phyloP scores from a whole-genome alignment of 169 alveolate species.

The Plasmodium blacklocki region DNA sequence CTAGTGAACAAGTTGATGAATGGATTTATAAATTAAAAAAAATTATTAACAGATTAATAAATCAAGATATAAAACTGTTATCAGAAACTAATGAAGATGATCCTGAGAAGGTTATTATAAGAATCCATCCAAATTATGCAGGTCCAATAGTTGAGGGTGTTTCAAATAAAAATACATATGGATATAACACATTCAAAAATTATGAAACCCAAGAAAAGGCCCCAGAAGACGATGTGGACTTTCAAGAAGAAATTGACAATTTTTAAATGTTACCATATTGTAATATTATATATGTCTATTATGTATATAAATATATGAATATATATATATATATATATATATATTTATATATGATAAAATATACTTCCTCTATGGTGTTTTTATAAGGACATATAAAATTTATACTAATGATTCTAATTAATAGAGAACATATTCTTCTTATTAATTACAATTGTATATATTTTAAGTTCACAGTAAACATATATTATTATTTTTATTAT shows the following conservation, averaged over 20 bases:
- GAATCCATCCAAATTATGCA: slow-evolving; percentile 87
- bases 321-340: no score
- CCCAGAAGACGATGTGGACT: slow-evolving; percentile 59
- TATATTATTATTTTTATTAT: no score
- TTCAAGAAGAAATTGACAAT: slow-evolving; percentile 62
- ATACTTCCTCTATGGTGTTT: no score
- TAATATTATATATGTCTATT: no score
- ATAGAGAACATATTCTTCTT: no score
- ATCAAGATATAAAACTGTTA: slow-evolving; percentile 82
- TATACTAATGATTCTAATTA: no score
- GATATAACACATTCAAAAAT: slow-evolving; percentile 58
- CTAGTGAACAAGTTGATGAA: slow-evolving; percentile 83
- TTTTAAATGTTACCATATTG: slow-evolving; percentile 9
- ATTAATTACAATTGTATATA: no score
- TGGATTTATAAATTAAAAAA: slow-evolving; percentile 84
- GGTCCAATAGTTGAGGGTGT: slow-evolving; percentile 43
- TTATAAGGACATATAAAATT: no score
- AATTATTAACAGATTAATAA: slow-evolving; percentile 79
- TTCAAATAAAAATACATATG: slow-evolving; percentile 53
- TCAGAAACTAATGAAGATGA: slow-evolving; percentile 77
- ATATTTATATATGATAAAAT: no score
- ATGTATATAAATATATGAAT: no score
- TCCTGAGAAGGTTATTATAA: slow-evolving; percentile 75
- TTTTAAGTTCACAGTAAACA: no score
- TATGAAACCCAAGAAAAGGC: slow-evolving; percentile 30